Evolutionary conservation across 2,329 filamentous ascomycete species (phyloP).

Genomic region (Grosmannia serpens): DNA sequence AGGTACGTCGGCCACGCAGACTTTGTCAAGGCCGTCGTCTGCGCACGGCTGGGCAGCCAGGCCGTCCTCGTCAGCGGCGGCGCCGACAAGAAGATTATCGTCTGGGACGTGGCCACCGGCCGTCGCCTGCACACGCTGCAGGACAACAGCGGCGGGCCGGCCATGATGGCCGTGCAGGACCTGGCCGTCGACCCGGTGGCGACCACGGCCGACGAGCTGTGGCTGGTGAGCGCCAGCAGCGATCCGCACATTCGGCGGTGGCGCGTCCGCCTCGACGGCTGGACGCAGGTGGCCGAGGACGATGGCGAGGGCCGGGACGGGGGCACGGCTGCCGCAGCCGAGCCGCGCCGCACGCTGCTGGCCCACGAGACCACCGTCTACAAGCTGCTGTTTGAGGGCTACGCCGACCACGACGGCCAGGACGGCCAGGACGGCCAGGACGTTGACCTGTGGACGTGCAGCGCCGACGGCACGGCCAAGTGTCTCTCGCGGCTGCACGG

Average conservation of each 20-base stretch:
- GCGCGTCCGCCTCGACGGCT: constrained; percentile 43
- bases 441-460: constrained; percentile 82
- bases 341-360: constrained; percentile 35
- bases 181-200: constrained; percentile 62
- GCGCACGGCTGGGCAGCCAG: constrained; percentile 46
- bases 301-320: background rate
- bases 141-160: constrained; percentile 38
- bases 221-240: constrained; percentile 70
- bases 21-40: constrained; percentile 77
- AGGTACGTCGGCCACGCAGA: constrained; percentile 71
- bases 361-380: constrained; percentile 90
- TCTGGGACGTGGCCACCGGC: constrained; percentile 67
- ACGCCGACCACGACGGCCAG: constrained; percentile 27
- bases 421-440: constrained; percentile 41
- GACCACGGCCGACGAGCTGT: constrained; percentile 34
- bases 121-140: constrained; percentile 64
- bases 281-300: constrained; percentile 38
- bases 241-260: constrained; percentile 72
- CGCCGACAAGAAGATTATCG: constrained; percentile 67
- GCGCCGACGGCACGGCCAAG: constrained; percentile 79
- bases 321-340: background rate
- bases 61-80: constrained; percentile 62
- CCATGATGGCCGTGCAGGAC: constrained; percentile 69
- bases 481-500: constrained; percentile 58
- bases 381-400: constrained; percentile 49